Percentiles rank a stretch among this genome's conserved stretches.
Conservation (phyloP, 352 stramenopile genomes). For the Globisporangium takayamanum region DNA sequence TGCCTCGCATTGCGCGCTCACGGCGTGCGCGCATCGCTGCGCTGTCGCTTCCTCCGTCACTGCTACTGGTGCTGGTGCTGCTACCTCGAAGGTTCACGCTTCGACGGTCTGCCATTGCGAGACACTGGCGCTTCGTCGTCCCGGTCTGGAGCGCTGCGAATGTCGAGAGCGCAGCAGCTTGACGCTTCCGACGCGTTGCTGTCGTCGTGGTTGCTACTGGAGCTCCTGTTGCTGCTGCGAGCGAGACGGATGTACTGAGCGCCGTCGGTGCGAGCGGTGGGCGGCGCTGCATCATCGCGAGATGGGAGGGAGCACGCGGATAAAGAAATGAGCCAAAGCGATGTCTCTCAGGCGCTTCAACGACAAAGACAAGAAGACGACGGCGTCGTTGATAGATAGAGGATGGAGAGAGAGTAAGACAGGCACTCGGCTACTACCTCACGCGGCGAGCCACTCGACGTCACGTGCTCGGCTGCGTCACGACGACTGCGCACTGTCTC, state of each 20-base stretch:
- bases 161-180: not conserved
- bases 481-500: not conserved
- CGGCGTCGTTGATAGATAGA: too few relatives aligned
- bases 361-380: not conserved
- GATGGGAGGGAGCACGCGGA: not conserved
- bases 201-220: not conserved
- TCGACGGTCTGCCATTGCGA: not conserved
- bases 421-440: too few relatives aligned
- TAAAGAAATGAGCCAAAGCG: constrained; percentile 2
- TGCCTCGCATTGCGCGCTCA: not conserved
- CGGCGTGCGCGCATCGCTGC: too few relatives aligned
- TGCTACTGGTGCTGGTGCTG: not conserved
- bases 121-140: not conserved
- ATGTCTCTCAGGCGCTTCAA: not conserved
- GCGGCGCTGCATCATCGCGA: not conserved
- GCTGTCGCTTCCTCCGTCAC: too few relatives aligned
- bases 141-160: not conserved
- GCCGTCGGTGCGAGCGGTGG: not conserved
- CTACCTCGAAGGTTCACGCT: not conserved
- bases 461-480: not conserved
- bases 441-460: too few relatives aligned
- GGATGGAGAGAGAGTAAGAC: too few relatives aligned
- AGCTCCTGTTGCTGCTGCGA: not conserved
- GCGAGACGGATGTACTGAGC: not conserved
- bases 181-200: not conserved